phyloP scores from a whole-genome alignment of 208 protist species.

The Leishmania aethiopica region DNA sequence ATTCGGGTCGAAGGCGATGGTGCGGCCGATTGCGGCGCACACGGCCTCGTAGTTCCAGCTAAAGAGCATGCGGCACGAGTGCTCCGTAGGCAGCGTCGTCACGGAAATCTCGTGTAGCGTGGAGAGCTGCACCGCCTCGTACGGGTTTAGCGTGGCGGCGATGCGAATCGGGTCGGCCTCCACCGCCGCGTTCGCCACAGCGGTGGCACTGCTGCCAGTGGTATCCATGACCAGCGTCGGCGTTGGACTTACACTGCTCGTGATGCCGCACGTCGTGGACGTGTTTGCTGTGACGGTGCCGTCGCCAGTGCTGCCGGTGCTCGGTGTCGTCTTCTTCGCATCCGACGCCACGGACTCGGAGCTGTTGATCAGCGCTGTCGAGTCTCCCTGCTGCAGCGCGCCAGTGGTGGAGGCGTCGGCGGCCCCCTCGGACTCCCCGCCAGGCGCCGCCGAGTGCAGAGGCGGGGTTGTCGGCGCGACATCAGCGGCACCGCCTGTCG shows the following conservation, averaged over 20 bases:
- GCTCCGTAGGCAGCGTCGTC: conserved; percentile 23
- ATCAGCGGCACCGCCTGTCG: not conserved
- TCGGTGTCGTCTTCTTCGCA: not conserved
- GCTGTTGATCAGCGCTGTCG: not conserved
- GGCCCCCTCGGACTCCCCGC: not conserved
- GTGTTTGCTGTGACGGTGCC: not conserved
- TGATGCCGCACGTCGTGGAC: not conserved
- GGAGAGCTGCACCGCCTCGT: conserved; percentile 35
- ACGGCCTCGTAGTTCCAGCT: conserved; percentile 55
- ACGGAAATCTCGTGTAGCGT: conserved; percentile 31
- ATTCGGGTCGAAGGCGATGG: conserved; percentile 39
- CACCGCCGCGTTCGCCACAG: not conserved
- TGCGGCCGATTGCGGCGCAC: conserved; percentile 48
- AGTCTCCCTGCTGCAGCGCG: not conserved
- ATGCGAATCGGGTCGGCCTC: conserved; percentile 23
- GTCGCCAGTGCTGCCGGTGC: not conserved
- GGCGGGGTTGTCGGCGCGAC: not conserved
- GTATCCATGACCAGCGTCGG: not conserved
- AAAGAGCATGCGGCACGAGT: conserved; percentile 36
- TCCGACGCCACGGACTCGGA: not conserved
- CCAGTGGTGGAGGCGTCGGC: not conserved
- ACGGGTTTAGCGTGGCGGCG: conserved; percentile 46
- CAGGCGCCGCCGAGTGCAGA: not conserved
- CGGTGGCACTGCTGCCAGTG: not conserved
- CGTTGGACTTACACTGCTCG: not conserved